These are phyloP conservation scores for Phycomyces nitens DNA, from an alignment of 192 early-diverging fungal genomes.

Conservation along the genomic window DNA sequence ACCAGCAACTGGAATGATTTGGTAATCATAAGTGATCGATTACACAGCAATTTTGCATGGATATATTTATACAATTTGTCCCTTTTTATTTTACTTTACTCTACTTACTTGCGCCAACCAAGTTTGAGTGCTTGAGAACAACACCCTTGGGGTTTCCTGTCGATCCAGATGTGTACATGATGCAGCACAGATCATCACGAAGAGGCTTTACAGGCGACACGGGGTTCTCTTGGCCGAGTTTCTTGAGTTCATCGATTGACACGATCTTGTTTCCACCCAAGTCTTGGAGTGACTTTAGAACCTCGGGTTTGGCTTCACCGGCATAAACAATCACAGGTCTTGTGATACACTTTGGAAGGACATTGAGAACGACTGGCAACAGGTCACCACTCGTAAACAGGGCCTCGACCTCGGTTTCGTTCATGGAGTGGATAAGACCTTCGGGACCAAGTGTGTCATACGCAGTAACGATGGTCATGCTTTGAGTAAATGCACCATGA, in stretches of 20 bases:
- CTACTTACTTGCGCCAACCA: conserved; percentile 69
- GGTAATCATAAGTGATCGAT: too few relatives aligned
- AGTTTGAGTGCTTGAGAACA: conserved; percentile 74
- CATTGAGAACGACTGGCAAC: conserved; percentile 56
- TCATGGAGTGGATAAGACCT: conserved; percentile 71
- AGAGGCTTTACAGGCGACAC: conserved; percentile 59
- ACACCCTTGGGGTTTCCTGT: conserved; percentile 96
- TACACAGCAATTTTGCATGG: too few relatives aligned
- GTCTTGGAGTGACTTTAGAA: conserved; percentile 46
- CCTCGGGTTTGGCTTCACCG: conserved; percentile 51
- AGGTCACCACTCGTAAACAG: conserved; percentile 74
- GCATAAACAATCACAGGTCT: conserved; percentile 67
- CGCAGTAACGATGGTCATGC: conserved; percentile 78
- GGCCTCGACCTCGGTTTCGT: conserved; percentile 68
- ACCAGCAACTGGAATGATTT: conserved; percentile 47
- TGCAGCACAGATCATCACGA: conserved; percentile 68
- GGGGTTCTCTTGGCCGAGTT: conserved; percentile 61
- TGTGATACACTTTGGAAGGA: conserved; percentile 52
- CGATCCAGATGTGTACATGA: conserved; percentile 89
- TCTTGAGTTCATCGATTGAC: conserved; percentile 63
- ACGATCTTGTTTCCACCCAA: conserved; percentile 39
- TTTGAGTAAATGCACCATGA: conserved; percentile 62
- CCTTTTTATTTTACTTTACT: too few relatives aligned
- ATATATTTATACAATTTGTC: too few relatives aligned
- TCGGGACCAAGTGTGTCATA: conserved; percentile 83